Evolutionary conservation across 2,329 filamentous ascomycete genomes (phyloP).

Genomic region (Alternaria arborescens): DNA sequence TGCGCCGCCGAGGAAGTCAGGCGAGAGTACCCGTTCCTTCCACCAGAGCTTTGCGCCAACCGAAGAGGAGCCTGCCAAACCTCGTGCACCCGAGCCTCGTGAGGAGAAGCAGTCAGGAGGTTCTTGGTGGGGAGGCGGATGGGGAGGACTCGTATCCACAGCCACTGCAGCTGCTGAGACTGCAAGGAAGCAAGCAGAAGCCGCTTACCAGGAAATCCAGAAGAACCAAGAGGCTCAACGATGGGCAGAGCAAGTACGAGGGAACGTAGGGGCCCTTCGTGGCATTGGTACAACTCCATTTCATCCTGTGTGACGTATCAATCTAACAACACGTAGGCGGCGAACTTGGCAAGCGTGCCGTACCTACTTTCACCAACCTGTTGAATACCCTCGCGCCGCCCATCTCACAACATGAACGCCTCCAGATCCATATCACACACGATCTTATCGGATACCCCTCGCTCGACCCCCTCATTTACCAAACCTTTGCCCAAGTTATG

Average conservation of each 20-base stretch:
- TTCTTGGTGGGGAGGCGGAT: slow-evolving; percentile 70
- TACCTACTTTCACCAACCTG: slow-evolving; percentile 94
- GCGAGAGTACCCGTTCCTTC: slow-evolving; percentile 76
- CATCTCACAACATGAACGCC: slow-evolving; percentile 94
- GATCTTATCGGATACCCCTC: slow-evolving; percentile 94
- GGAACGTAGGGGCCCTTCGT: slow-evolving; percentile 81
- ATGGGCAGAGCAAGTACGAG: slow-evolving; percentile 93
- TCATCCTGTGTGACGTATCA: background rate
- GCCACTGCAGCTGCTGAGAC: slow-evolving; percentile 80
- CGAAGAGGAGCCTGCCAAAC: slow-evolving; percentile 53
- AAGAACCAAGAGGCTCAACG: slow-evolving; percentile 95
- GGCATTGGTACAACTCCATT: slow-evolving; percentile 69
- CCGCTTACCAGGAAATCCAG: slow-evolving; percentile 91
- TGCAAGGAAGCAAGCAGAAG: slow-evolving; percentile 92
- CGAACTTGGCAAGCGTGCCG: slow-evolving; percentile 72
- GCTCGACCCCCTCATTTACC: slow-evolving; percentile 89
- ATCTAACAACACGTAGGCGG: slow-evolving; percentile 68
- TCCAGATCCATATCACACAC: slow-evolving; percentile 97
- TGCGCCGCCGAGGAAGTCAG: slow-evolving; percentile 71
- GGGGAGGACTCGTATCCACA: slow-evolving; percentile 84
- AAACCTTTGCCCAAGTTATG: slow-evolving; percentile 95
- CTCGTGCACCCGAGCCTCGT: slow-evolving; percentile 62
- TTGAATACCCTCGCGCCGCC: slow-evolving; percentile 95
- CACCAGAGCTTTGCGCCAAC: slow-evolving; percentile 76
- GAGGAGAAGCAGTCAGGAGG: slow-evolving; percentile 51